Evolutionary conservation across 2,329 filamentous ascomycete genomes (phyloP).

Genomic region (Fusarium coffeatum): DNA sequence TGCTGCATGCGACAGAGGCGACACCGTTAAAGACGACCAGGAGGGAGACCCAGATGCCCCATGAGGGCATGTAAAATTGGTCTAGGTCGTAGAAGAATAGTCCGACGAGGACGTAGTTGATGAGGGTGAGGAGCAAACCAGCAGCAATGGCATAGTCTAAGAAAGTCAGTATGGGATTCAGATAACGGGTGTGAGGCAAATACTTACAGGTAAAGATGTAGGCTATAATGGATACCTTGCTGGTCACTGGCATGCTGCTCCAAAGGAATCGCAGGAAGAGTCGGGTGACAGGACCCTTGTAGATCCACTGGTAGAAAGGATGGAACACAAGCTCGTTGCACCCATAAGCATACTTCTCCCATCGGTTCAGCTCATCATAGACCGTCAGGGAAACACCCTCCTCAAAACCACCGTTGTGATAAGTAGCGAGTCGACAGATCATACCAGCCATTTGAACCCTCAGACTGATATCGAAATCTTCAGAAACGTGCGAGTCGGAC

Average conservation of each 20-base stretch:
- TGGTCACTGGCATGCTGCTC: conserved; percentile 66
- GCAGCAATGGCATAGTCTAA: conserved; percentile 73
- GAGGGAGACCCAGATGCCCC: conserved; percentile 68
- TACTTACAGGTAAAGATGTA: conserved; percentile 73
- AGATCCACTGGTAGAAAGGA: conserved; percentile 70
- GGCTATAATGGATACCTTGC: conserved; percentile 76
- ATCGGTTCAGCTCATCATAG: conserved; percentile 77
- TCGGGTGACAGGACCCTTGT: conserved; percentile 71
- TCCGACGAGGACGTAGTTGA: conserved; percentile 80
- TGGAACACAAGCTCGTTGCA: conserved; percentile 79
- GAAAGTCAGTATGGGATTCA: conserved; percentile 9
- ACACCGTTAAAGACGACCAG: conserved; percentile 45
- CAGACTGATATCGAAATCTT: conserved; percentile 81
- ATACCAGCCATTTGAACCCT: conserved; percentile 77
- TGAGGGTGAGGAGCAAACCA: conserved; percentile 71
- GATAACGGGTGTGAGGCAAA: too few species aligned
- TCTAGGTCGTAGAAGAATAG: conserved; percentile 75
- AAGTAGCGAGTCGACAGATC: conserved; percentile 75
- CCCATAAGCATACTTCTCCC: conserved; percentile 80
- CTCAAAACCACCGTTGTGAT: conserved; percentile 76
- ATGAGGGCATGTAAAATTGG: conserved; percentile 75
- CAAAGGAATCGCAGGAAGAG: conserved; percentile 53
- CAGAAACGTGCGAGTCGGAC: conserved; percentile 80
- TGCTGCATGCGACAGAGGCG: conserved; percentile 40
- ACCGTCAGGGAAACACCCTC: conserved; percentile 79